Conservation (phyloP, 2,329 filamentous ascomycete species). For the Bipolaris sorokiniana region DNA sequence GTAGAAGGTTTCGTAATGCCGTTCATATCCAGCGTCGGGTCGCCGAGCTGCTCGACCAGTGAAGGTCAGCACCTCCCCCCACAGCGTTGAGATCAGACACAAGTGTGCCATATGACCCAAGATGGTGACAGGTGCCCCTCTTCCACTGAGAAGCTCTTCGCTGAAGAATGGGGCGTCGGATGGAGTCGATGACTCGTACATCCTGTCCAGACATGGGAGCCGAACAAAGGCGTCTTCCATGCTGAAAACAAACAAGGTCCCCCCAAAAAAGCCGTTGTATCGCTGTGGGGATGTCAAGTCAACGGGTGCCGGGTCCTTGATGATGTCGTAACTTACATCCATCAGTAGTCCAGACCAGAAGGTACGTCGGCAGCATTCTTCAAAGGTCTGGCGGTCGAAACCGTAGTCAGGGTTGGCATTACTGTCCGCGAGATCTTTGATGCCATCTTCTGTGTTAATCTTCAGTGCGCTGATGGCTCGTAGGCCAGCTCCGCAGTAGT, state of each 20-base stretch:
- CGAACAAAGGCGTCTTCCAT: constrained; percentile 70
- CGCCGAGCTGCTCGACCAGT: constrained; percentile 61
- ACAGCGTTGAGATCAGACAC: constrained; percentile 68
- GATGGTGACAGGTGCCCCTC: constrained; percentile 41
- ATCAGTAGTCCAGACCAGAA: constrained; percentile 75
- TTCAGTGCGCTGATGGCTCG: constrained; percentile 65
- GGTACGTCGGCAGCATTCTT: constrained; percentile 71
- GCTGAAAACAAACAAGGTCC: constrained; percentile 62
- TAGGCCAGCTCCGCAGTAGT: constrained; percentile 67
- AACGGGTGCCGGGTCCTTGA: constrained; percentile 39
- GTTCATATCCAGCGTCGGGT: constrained; percentile 52
- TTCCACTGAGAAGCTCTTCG: constrained; percentile 54
- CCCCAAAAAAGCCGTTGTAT: constrained; percentile 63
- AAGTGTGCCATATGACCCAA: constrained; percentile 64
- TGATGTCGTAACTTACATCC: constrained; percentile 59
- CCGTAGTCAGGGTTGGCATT: constrained; percentile 61
- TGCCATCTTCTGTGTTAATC: constrained; percentile 66
- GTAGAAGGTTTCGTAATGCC: constrained; percentile 60
- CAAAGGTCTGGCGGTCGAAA: constrained; percentile 63
- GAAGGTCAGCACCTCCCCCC: constrained; percentile 68
- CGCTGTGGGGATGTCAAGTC: constrained; percentile 52
- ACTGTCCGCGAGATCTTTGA: constrained; percentile 53
- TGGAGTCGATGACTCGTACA: constrained; percentile 66
- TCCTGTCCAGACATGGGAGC: constrained; percentile 66
- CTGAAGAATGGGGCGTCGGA: constrained; percentile 67